Evolutionary conservation across 2,329 filamentous ascomycete species (phyloP), one percentile per base, ranked within the genome.

Genomic region (Botryotinia globosa): DNA sequence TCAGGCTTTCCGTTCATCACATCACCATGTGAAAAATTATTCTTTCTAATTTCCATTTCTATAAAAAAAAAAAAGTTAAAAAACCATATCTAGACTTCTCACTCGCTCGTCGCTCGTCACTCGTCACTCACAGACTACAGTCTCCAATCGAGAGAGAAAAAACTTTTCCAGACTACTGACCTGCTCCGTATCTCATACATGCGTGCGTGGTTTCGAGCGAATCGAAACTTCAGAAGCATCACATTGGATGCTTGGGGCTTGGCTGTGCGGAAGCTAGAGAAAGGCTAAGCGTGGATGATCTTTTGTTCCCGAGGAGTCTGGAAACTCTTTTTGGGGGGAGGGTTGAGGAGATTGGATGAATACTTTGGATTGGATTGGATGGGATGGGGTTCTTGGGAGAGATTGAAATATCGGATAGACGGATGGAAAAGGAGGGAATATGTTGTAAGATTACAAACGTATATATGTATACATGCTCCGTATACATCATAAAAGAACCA

Each of bases 301-400:
- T 45, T 64, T 32, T 45, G 39, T 20, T 64, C 62, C n/a, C 39
- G 59, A 62, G 59, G 59, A 62, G 59, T 62, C 37, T 62, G 59
- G 59, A 62, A 39, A 62, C 34, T 25, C 8, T 34, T 14, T 34
- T 37, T 32, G 10, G 37, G 58, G 42, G 42, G 44, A 25, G 45
- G 22, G 48, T n/a, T n/a, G 25, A 54, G 48, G 48, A 16, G 25
- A 7, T 54, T 14, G 48, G 48, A 54, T 54, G 48, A 14, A 7
- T 54, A 18, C n/a, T n/a, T 51, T n/a, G n/a, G 25, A 51, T 51
- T 51, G 48, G 48, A n/a, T 25, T 25, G 20, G 44, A 45, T 48
- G 10, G 45, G 44, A 22, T 48, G 10, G 25, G 22, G 22, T 48
- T 48, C 22, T 25, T 48, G 22, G 45, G 45, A 25, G 18, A 20